phyloP scores from a whole-genome alignment of 2,329 filamentous ascomycete genomes.

The Scedosporium aurantiacum region DNA sequence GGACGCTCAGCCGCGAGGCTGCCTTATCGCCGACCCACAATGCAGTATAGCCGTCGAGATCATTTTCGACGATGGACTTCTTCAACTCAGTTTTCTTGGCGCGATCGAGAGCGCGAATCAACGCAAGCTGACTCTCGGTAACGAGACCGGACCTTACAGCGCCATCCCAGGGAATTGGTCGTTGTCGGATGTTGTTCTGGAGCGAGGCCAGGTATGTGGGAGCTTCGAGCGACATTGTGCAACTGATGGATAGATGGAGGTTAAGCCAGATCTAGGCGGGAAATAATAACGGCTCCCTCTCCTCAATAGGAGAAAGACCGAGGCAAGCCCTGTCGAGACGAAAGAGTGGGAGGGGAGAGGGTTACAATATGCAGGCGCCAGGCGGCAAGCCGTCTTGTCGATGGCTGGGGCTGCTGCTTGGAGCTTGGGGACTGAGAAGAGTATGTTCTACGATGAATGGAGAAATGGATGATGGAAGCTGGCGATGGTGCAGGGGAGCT shows the following conservation, averaged over 20 bases:
- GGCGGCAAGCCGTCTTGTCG: not conserved
- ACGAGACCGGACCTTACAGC: slow-evolving; percentile 88
- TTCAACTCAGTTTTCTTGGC: slow-evolving; percentile 77
- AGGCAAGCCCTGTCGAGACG: not conserved
- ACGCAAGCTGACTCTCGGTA: slow-evolving; percentile 84
- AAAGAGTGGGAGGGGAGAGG: not conserved
- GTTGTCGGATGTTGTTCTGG: slow-evolving; percentile 92
- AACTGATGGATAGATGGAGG: not conserved
- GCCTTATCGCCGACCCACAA: slow-evolving; percentile 60
- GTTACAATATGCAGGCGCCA: not conserved
- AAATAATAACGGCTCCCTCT: not conserved
- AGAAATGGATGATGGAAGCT: not conserved
- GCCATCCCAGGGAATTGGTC: slow-evolving; percentile 96
- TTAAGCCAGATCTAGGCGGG: not conserved
- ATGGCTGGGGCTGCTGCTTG: not conserved
- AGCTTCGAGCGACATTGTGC: slow-evolving; percentile 75
- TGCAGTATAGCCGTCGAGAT: slow-evolving; percentile 67
- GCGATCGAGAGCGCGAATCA: slow-evolving; percentile 95
- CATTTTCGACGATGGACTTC: slow-evolving; percentile 67
- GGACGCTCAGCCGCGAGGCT: slow-evolving; percentile 56
- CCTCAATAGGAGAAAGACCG: not conserved
- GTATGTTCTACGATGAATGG: not conserved
- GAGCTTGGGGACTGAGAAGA: not conserved
- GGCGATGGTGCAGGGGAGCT: not conserved
- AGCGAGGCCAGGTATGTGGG: slow-evolving; percentile 76